Percentiles rank a stretch among this genome's conserved stretches.
Conservation (phyloP, 2,329 filamentous ascomycete species). For the Rhinocladiella similis region DNA sequence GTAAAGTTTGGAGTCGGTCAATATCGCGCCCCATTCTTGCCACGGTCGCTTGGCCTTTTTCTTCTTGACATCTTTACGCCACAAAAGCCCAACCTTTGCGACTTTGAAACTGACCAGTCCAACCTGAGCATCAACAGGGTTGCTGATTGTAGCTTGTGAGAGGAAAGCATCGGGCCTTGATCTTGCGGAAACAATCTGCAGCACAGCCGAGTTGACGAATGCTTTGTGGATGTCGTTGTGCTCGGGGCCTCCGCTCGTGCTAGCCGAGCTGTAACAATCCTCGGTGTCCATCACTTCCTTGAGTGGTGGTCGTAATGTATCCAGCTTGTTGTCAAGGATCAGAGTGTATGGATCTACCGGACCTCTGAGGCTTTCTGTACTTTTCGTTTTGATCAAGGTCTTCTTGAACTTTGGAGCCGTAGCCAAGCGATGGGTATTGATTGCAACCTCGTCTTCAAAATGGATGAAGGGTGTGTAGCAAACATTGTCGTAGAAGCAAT, state of each 20-base stretch:
- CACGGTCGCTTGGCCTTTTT: conserved; percentile 93
- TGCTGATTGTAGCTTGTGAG: conserved; percentile 78
- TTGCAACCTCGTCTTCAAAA: conserved; percentile 85
- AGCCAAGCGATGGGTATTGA: conserved; percentile 71
- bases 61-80: conserved; percentile 92
- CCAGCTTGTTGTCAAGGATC: conserved; percentile 86
- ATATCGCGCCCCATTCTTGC: conserved; percentile 97
- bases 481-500: conserved; percentile 98
- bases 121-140: conserved; percentile 81
- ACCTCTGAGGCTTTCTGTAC: conserved; percentile 70
- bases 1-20: conserved; percentile 95
- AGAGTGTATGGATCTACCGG: conserved; percentile 93
- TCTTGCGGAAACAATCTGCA: conserved; percentile 92
- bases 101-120: conserved; percentile 97
- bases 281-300: conserved; percentile 92
- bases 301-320: conserved; percentile 77
- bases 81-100: conserved; percentile 90
- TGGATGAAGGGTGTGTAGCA: conserved; percentile 98
- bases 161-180: conserved; percentile 95
- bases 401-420: conserved; percentile 68
- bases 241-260: conserved; percentile 73
- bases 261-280: conserved; percentile 86
- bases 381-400: conserved; percentile 65
- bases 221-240: conserved; percentile 80
- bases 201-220: conserved; percentile 85